Evolutionary conservation across 2,329 filamentous ascomycete species (phyloP), one percentile per base, ranked within the genome.

Genomic region (Dactylellina cionopaga): DNA sequence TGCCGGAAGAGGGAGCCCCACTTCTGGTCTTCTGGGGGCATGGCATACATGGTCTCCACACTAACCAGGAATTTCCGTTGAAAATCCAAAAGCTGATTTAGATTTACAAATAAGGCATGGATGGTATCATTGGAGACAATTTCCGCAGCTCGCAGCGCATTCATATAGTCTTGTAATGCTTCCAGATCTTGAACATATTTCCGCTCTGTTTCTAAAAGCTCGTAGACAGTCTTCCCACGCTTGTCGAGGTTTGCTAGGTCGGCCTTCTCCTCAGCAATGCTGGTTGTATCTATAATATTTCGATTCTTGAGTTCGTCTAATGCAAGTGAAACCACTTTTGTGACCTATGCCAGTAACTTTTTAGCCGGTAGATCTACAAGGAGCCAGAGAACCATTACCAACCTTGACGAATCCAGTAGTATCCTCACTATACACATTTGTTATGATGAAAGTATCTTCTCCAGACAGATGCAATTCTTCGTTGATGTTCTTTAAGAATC

Each of bases 111-210:
- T 74, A 99, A 97, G 78, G 93, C 89, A 81, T 98, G 93, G 19
- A 96, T 89, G 7, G 90, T 87, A 79, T 99, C 95, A 59, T 95
- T 94, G 1, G 92, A 90, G 75, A 98, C 88, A 35, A 92, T 88
- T 35, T 92, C 92, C 75, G 90, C 92, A 79, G 96, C 90, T 77
- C 97, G 92, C 62, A 98, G 84, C 22, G 90, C 87, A 81, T 92
- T 94, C 82, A 96, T 98, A 78, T 98, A 86, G 52, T 93, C 90
- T 80, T 98, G 92, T 33, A 99, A 81, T 76, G 96, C 94, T 80
- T 98, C 94, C 58, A 99, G 83, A 82, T 99, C 95, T 80, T 98
- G 93, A 2, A 98, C 95, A 77, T 99, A 99, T 81, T 97, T 97
- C 74, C 95, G 89, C 81, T 99, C 95, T 1, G 94, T 98, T 77